Evolutionary conservation across 2,329 filamentous ascomycete species (phyloP).

Genomic region (Nothopassalora personata): DNA sequence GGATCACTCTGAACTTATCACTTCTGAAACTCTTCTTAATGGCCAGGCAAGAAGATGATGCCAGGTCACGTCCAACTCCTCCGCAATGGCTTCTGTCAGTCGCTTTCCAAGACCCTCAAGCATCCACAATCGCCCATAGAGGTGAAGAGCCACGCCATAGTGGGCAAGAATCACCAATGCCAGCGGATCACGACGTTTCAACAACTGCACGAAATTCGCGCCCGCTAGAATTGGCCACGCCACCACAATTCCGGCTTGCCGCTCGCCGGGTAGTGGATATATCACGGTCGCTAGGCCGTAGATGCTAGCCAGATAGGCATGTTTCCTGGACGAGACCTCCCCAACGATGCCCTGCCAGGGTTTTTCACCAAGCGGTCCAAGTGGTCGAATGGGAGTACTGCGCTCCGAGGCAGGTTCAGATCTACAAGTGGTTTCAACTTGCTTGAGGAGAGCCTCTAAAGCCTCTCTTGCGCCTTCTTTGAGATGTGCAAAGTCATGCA

Average conservation of each 20-base stretch:
- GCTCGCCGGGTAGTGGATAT: conserved; percentile 9
- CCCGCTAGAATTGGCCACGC: conserved; percentile 17
- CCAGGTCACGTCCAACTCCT: conserved; percentile 8
- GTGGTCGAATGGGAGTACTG: neutral
- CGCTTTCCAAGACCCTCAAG: conserved; percentile 7
- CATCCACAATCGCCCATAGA: conserved; percentile 4
- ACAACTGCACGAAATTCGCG: conserved; percentile 10
- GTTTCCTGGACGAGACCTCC: conserved; percentile 3
- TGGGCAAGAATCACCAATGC: conserved; percentile 18
- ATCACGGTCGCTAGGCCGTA: conserved; percentile 14
- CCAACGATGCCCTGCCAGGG: conserved; percentile 1
- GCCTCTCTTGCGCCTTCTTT: conserved; percentile 9
- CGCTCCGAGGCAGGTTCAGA: neutral
- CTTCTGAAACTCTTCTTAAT: neutral
- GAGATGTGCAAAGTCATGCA: conserved; percentile 10
- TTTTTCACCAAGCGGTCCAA: neutral
- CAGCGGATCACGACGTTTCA: conserved; percentile 19
- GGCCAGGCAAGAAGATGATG: conserved; percentile 8
- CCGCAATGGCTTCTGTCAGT: conserved; percentile 7
- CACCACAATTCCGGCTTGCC: conserved; percentile 11
- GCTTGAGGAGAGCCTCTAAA: conserved; percentile 11
- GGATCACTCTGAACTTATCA: neutral
- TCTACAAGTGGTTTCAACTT: conserved; percentile 6
- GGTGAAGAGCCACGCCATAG: conserved; percentile 18
- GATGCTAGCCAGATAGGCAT: conserved; percentile 17